Conservation (phyloP, 345 rosid genomes). For the Rhodamnia argentea region DNA sequence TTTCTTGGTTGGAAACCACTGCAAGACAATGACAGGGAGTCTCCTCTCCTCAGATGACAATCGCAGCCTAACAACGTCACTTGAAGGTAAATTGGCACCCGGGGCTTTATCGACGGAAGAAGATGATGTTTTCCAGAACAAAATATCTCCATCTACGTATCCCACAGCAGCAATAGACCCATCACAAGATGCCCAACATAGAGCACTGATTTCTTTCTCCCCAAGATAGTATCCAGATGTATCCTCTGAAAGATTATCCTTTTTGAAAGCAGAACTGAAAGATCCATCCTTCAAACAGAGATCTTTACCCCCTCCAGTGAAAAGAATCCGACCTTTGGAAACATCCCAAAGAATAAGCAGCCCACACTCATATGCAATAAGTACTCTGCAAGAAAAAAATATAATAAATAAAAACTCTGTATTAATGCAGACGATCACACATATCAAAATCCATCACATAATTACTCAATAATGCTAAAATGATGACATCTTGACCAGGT, state of each 20-base stretch:
- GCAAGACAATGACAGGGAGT: constrained; percentile 61
- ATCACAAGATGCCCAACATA: constrained; percentile 65
- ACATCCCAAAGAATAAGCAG: constrained; percentile 61
- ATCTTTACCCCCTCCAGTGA: constrained; percentile 57
- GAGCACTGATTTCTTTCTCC: constrained; percentile 63
- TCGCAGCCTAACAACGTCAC: constrained; percentile 45
- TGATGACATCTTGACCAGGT: not conserved
- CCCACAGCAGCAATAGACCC: constrained; percentile 66
- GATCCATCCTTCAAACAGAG: constrained; percentile 40
- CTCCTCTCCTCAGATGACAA: constrained; percentile 50
- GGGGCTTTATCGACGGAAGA: constrained; percentile 17
- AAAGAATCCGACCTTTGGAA: constrained; percentile 30
- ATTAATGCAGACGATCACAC: not conserved
- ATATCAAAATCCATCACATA: not conserved
- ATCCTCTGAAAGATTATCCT: constrained; percentile 11
- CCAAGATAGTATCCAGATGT: constrained; percentile 10
- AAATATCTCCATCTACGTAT: constrained; percentile 61
- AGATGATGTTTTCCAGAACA: constrained; percentile 50
- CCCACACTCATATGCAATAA: constrained; percentile 58
- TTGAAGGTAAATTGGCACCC: constrained; percentile 15
- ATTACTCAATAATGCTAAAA: not conserved
- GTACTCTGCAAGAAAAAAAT: constrained; percentile 29
- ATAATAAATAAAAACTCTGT: not conserved
- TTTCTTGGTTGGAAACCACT: constrained; percentile 38
- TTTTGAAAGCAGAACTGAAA: constrained; percentile 11